phyloP scores from a whole-genome alignment of 768 basidiomycete species.

The Leccinum disarticulatum region DNA sequence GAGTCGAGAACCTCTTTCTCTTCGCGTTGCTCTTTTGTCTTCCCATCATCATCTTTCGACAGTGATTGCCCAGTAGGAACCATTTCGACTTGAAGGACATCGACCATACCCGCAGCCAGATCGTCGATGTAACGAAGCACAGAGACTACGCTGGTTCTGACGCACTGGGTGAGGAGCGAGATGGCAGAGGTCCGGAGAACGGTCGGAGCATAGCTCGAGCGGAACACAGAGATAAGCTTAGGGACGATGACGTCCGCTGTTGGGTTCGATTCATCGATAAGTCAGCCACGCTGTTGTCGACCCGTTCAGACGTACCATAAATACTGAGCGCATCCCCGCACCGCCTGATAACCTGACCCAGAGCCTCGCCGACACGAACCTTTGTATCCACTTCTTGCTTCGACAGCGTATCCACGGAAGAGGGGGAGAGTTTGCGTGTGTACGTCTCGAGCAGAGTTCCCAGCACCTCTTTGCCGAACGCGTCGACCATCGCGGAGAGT shows the following conservation, averaged over 20 bases:
- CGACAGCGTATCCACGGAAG: slow-evolving; percentile 36
- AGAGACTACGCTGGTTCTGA: slow-evolving; percentile 60
- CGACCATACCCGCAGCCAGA: slow-evolving; percentile 66
- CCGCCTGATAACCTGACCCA: slow-evolving; percentile 71
- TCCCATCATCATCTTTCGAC: slow-evolving; percentile 16
- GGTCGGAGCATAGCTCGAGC: slow-evolving; percentile 61
- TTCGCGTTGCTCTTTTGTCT: slow-evolving; percentile 8
- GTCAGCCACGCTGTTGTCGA: neutral
- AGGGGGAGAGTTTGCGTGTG: slow-evolving; percentile 49
- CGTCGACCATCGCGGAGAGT: slow-evolving; percentile 80
- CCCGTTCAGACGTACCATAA: slow-evolving; percentile 53
- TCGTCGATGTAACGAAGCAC: slow-evolving; percentile 62
- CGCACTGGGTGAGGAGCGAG: slow-evolving; percentile 72
- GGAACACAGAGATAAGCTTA: slow-evolving; percentile 61
- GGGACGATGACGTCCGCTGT: slow-evolving; percentile 74
- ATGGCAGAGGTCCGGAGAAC: slow-evolving; percentile 68
- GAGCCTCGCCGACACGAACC: slow-evolving; percentile 81
- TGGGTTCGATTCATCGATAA: slow-evolving; percentile 4
- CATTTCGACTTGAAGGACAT: slow-evolving; percentile 71
- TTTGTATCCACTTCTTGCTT: slow-evolving; percentile 71
- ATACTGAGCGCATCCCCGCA: slow-evolving; percentile 66
- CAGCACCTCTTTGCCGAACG: slow-evolving; percentile 64
- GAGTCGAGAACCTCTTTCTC: slow-evolving; percentile 42
- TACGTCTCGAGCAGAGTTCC: slow-evolving; percentile 68
- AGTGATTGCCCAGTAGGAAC: slow-evolving; percentile 24